A percentile compares a stretch with the other conserved stretches of the same genome.
phyloP scores from a whole-genome alignment of 2,329 filamentous ascomycete species.

The Nigrospora sphaerica region DNA sequence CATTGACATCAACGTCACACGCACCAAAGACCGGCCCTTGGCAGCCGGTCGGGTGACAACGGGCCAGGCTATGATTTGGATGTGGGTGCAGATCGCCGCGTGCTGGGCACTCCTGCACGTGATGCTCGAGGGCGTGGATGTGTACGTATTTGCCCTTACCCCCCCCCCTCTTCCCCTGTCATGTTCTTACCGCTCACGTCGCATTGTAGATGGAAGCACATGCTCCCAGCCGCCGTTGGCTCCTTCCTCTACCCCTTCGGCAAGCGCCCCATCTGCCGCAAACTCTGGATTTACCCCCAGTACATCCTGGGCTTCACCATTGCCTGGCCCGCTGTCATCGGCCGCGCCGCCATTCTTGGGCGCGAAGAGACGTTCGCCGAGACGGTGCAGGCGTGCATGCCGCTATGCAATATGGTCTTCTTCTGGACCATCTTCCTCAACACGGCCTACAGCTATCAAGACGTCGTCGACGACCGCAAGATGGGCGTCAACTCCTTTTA shows the following conservation, averaged over 20 bases:
- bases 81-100: not conserved
- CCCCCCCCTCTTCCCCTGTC: not conserved
- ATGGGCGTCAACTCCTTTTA: conserved; percentile 13
- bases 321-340: conserved; percentile 14
- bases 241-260: conserved; percentile 14
- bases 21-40: conserved; percentile 20
- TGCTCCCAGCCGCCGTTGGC: conserved; percentile 10
- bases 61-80: conserved; percentile 10
- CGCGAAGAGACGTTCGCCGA: conserved; percentile 9
- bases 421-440: conserved; percentile 19
- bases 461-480: conserved; percentile 14
- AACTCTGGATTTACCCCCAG: conserved; percentile 13
- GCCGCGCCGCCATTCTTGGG: conserved; percentile 12
- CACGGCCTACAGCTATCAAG: conserved; percentile 17
- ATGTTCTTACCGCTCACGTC: no score
- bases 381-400: conserved; percentile 9
- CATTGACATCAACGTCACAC: conserved; percentile 17
- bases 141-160: not conserved
- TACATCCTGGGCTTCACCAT: conserved; percentile 15
- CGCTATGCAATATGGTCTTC: conserved; percentile 15
- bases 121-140: not conserved
- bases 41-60: conserved; percentile 14
- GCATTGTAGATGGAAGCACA: conserved; percentile 10
- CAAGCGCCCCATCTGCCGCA: conserved; percentile 11
- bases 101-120: not conserved